These are phyloP conservation scores for Platanthera guangdongensis DNA, from an alignment of 106 monocot species.

Conservation along the genomic window DNA sequence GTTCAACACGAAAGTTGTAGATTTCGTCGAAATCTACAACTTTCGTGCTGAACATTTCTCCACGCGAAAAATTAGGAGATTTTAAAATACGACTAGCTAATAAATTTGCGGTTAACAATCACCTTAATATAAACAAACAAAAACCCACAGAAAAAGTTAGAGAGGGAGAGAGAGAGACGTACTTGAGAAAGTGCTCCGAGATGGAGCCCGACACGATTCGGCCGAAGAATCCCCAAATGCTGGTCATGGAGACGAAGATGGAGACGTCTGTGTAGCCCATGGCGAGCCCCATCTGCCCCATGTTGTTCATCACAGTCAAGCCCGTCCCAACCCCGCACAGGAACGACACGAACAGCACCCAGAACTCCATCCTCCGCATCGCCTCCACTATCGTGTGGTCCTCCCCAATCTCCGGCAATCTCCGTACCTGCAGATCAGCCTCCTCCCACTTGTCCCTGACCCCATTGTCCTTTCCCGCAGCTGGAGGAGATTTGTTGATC, in stretches of 20 bases:
- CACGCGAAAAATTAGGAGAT: too few species aligned
- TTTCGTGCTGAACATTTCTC: too few species aligned
- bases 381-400: constrained; percentile 75
- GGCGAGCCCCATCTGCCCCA: constrained; percentile 39
- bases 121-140: too few species aligned
- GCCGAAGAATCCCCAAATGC: constrained; percentile 74
- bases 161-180: neutral
- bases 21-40: too few species aligned
- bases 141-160: neutral
- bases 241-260: constrained; percentile 53
- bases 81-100: too few species aligned
- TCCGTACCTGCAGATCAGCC: neutral
- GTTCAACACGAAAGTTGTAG: too few species aligned
- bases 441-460: neutral
- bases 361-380: constrained; percentile 51
- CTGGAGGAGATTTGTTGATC: neutral
- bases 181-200: constrained; percentile 71
- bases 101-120: too few species aligned
- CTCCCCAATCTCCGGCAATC: constrained; percentile 51
- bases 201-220: constrained; percentile 57
- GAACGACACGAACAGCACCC: constrained; percentile 84
- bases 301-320: constrained; percentile 93
- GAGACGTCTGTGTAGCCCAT: constrained; percentile 72
- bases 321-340: constrained; percentile 89
- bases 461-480: neutral